Conservation (phyloP, 345 rosid species). For the Citrus mangshanensis region DNA sequence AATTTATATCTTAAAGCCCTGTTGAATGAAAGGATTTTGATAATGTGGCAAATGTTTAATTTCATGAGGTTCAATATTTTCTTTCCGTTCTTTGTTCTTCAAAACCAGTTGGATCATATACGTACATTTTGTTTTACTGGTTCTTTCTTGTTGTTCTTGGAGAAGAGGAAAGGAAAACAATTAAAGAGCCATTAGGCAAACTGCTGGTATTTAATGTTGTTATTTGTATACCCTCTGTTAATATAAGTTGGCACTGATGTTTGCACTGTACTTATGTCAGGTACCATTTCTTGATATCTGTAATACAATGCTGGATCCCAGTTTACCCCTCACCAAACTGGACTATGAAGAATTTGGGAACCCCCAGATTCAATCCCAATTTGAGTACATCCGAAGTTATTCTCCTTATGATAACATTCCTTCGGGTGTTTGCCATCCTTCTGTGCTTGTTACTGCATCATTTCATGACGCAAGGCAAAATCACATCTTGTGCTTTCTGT, state of each 20-base stretch:
- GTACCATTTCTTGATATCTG: constrained; percentile 85
- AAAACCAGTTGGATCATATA: not conserved
- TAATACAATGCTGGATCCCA: constrained; percentile 72
- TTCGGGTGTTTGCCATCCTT: constrained; percentile 53
- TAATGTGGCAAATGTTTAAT: not conserved
- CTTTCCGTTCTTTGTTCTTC: not conserved
- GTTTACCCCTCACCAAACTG: constrained; percentile 68
- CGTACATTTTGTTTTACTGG: not conserved
- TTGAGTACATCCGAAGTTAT: constrained; percentile 52
- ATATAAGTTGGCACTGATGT: constrained; percentile 6
- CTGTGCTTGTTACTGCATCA: constrained; percentile 71
- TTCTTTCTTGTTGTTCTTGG: not conserved
- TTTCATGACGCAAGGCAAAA: constrained; percentile 77
- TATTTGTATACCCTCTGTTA: not conserved
- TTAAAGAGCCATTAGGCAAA: not conserved
- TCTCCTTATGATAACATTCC: constrained; percentile 86
- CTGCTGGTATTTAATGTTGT: not conserved
- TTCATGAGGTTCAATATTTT: not conserved
- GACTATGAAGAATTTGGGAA: constrained; percentile 95
- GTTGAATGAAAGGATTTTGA: not conserved
- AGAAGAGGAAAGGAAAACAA: not conserved
- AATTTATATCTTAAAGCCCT: not conserved
- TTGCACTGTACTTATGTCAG: constrained; percentile 31
- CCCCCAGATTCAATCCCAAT: constrained; percentile 54
- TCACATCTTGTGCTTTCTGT: not conserved